Conservation (phyloP, 106 monocot genomes). For the Platanthera guangdongensis region DNA sequence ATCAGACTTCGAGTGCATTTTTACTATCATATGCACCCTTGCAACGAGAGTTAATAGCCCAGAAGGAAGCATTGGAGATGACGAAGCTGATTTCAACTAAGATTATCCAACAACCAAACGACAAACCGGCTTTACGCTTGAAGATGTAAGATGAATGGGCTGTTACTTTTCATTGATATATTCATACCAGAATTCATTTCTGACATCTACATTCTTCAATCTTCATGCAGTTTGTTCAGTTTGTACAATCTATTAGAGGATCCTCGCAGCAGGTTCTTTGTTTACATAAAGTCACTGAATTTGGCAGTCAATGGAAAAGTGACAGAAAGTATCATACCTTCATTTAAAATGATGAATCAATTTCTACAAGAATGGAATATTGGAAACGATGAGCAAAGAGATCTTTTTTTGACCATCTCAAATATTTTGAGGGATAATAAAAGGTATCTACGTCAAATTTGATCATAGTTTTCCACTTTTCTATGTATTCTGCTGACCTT, state of each 20-base stretch:
- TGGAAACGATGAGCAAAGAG: conserved; percentile 64
- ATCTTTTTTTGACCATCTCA: conserved; percentile 63
- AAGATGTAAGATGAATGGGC: conserved; percentile 52
- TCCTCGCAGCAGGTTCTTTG: conserved; percentile 63
- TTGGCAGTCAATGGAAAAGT: conserved; percentile 65
- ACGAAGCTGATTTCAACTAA: conserved; percentile 78
- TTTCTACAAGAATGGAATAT: conserved; percentile 83
- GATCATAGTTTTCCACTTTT: background rate
- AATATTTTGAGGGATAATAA: conserved; percentile 87
- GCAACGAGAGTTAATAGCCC: conserved; percentile 43
- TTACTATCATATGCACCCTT: conserved; percentile 79
- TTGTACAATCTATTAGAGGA: conserved; percentile 88
- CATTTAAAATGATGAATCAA: conserved; percentile 77
- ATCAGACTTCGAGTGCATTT: conserved; percentile 86
- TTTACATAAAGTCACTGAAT: conserved; percentile 73
- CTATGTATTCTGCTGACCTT: background rate
- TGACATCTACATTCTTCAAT: conserved; percentile 4
- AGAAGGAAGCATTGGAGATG: conserved; percentile 84
- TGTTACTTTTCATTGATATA: background rate
- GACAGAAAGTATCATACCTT: conserved; percentile 67
- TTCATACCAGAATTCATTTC: background rate
- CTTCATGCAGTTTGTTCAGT: conserved; percentile 65
- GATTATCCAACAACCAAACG: conserved; percentile 65
- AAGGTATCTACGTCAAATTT: conserved; percentile 34
- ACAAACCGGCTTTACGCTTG: conserved; percentile 72